Base-by-base conservation (phyloP, 169 alveolate genomes). In the Eimeria praecox region DNA sequence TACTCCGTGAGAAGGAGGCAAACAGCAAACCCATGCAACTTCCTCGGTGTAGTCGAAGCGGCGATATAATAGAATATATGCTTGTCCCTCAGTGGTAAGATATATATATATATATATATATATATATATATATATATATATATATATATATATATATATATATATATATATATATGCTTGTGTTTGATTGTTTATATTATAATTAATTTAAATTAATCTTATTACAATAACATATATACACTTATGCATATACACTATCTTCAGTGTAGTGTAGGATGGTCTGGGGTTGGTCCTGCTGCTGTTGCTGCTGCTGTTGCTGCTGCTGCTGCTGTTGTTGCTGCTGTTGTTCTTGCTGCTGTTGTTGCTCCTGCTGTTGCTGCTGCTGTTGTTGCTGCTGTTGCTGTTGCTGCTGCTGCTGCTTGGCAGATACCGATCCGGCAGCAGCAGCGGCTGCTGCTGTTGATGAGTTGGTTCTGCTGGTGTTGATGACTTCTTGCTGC, bases 41-140 rank as follows among this genome's bases (percentile, higher is more conserved):
- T 42, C 99, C 99, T 42, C 96, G 98, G 42, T 99, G 99, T 95
- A 98, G 99, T n/a, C 98, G 99, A 95, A 98, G 99, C 56, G 99
- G 99, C 40, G 99, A 99, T 97, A 98, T 99, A 49, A 99, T 99
- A 62, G 99, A 99, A 96, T 99, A 99, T 56, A 97, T 99, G 99
- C 97, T 99, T 27, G 99, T 99, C 85, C 99, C 99, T 38, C 99
- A 99, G 97, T 99, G 99, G 99, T 99, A 99, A 98, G 80, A 18
- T 27, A 1, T 33, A 33, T 69, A 69, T 69, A 9, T 22, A 2
- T 69, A 9, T 24, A 6, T 69, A 9, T 9, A 8, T 69, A 69
- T 2, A 69, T 69, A 24, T 24, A 69, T 69, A 24, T 24, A 69
- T 66, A 66, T 66, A 66, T 66, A 49, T 49, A 49, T 8, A 8